These are phyloP conservation scores for Stagonosporopsis tanaceti DNA, from an alignment of 2,329 filamentous ascomycete genomes.

Conservation along the genomic window DNA sequence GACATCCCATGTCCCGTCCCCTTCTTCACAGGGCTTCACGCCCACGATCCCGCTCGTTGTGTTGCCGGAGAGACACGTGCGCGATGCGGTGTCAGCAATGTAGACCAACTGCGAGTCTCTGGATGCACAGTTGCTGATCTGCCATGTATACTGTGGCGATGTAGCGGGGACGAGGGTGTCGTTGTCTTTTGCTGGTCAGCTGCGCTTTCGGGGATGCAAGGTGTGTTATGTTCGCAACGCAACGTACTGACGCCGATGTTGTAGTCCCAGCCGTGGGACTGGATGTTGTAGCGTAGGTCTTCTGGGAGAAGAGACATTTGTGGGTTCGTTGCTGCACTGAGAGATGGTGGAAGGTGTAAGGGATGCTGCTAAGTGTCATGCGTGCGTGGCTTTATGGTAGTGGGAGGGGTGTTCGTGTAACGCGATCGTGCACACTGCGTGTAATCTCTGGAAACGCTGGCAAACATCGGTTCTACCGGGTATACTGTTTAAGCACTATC, in stretches of 20 bases:
- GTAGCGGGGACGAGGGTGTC: not conserved
- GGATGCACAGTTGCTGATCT: not conserved
- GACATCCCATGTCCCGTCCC: not conserved
- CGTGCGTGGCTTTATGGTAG: too few relatives aligned
- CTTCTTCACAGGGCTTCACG: not conserved
- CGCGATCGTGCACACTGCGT: too few relatives aligned
- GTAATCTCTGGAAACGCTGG: too few relatives aligned
- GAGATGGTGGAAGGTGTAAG: too few relatives aligned
- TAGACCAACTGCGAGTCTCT: not conserved
- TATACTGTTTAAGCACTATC: too few relatives aligned
- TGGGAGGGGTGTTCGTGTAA: too few relatives aligned
- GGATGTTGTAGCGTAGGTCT: not conserved
- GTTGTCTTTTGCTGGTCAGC: not conserved
- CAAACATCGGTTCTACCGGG: too few relatives aligned
- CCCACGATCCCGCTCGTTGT: not conserved
- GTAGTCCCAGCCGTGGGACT: not conserved
- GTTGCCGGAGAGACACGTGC: not conserved
- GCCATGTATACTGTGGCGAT: not conserved
- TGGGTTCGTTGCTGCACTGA: not conserved
- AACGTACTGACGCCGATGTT: not conserved
- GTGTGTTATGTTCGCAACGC: too few relatives aligned
- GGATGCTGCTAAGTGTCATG: too few relatives aligned
- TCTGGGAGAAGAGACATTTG: not conserved
- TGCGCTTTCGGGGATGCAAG: not conserved
- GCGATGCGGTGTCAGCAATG: not conserved